phyloP scores from a whole-genome alignment of 2,329 filamentous ascomycete genomes.

The Botryotinia calthae region DNA sequence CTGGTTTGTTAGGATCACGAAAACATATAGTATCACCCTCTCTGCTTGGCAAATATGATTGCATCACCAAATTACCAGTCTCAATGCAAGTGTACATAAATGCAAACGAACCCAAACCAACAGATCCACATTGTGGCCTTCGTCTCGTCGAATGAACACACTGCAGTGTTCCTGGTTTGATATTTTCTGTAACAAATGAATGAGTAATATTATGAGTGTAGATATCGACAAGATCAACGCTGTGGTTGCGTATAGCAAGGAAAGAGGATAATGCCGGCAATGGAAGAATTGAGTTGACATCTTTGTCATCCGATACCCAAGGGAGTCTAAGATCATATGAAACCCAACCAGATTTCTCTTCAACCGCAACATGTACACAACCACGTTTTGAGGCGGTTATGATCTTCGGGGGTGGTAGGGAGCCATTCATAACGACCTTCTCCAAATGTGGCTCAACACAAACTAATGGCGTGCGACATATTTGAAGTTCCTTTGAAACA shows the following conservation, averaged over 20 bases:
- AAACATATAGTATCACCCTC: constrained; percentile 58
- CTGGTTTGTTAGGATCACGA: constrained; percentile 44
- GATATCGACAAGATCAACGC: constrained; percentile 62
- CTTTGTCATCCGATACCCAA: constrained; percentile 41
- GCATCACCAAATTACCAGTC: constrained; percentile 61
- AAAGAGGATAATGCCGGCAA: constrained; percentile 58
- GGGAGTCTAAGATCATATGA: constrained; percentile 45
- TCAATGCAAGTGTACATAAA: constrained; percentile 61
- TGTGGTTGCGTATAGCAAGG: constrained; percentile 55
- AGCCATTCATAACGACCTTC: constrained; percentile 32
- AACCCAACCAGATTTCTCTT: constrained; percentile 48
- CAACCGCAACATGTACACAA: constrained; percentile 49
- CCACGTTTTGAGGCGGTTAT: constrained; percentile 51
- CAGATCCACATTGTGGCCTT: constrained; percentile 52
- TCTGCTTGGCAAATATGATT: constrained; percentile 57
- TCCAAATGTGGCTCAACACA: constrained; percentile 40
- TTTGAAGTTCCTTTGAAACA: constrained; percentile 44
- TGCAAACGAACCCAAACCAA: constrained; percentile 60
- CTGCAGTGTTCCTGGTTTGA: constrained; percentile 58
- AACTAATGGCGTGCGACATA: constrained; percentile 54
- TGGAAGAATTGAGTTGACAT: constrained; percentile 56
- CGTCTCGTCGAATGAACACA: constrained; percentile 55
- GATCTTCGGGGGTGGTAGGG: constrained; percentile 39
- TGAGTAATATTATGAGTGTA: constrained; percentile 55
- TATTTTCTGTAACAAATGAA: constrained; percentile 57